Base-by-base conservation (phyloP, 441 rosid species). In the Gossypium schwendimanii region DNA sequence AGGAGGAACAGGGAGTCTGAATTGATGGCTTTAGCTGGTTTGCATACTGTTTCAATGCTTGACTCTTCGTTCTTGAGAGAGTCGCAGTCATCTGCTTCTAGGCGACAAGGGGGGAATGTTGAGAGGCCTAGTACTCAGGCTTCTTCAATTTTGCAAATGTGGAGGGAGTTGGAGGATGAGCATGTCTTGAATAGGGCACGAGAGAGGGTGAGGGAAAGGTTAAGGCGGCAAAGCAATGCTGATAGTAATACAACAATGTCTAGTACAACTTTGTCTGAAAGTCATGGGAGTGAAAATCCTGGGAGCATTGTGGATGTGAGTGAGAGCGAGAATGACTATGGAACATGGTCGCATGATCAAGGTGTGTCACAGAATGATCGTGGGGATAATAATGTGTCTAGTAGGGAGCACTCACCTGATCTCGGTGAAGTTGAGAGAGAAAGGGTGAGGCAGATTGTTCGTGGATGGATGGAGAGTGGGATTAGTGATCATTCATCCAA, bases 351-450 rank as follows among this genome's bases (percentile, higher is more conserved):
- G 1, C 90, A 81, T 78, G 93, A 83, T 61, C 89, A 72, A 80
- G 79, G 81, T 77, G 87, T 71, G 26, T 63, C 83, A 1, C 89
- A 73, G 64, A 84, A 80, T 84, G 94, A 66, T 60, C 82, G 6
- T 69, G 80, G 75, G 68, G 85, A 84, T 70, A 76, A 79, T 81
- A 84, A 86, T 80, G 79, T 77, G 69, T 87, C 90, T 68, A 91
- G 89, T 75, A 81, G 97, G 82, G 99, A 93, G 82, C 98, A 91
- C 70, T 91, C 99, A 78, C 95, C 95, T 55, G 98, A 95, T 85
- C 85, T 89, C 55, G 93, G 93, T 0, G 99, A 91, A 17, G 92
- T 87, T 49, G 99, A 92, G 85, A 89, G 99, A 80, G 98, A 90
- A 85, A 85, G 98, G 69, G 98, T 92, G 76, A 87, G 99, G 78